Percentiles rank a stretch among this genome's conserved stretches.
Evolutionary conservation across 371 early-diverging fungal species (phyloP).

Genomic region (Mucor circinelloides): DNA sequence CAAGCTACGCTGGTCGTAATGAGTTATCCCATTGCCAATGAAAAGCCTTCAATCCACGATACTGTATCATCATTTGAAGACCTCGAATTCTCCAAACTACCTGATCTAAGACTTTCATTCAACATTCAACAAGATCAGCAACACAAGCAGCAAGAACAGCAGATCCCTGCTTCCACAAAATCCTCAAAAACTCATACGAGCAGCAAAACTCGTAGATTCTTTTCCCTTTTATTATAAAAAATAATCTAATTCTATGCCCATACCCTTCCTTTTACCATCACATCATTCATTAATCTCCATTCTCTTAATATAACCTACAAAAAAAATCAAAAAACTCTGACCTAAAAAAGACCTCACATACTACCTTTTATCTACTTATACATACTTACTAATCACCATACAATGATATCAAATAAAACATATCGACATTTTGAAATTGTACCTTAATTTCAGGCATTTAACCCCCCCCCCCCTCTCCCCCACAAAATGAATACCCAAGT

Average conservation of each 20-base stretch:
- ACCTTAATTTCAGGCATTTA: not conserved
- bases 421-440: not conserved
- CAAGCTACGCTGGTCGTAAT: conserved; percentile 33
- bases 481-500: not conserved
- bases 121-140: conserved; percentile 10
- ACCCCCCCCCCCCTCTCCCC: too few species aligned
- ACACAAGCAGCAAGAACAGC: not conserved
- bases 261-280: conserved; percentile 7
- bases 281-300: not conserved
- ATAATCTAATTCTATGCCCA: not conserved
- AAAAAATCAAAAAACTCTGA: not conserved
- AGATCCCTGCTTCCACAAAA: conserved; percentile 16
- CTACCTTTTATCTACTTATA: not conserved
- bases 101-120: conserved; percentile 31
- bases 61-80: conserved; percentile 16
- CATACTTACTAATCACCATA: not conserved
- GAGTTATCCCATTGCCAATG: conserved; percentile 1
- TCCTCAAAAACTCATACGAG: conserved; percentile 14
- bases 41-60: not conserved
- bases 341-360: not conserved
- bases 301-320: not conserved
- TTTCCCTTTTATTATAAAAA: conserved; percentile 33
- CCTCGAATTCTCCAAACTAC: conserved; percentile 25
- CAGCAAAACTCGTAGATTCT: conserved; percentile 34
- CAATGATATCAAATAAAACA: not conserved